These are phyloP conservation scores for Sporothrix phasma DNA, from an alignment of 2,329 filamentous ascomycete genomes.

Conservation along the genomic window DNA sequence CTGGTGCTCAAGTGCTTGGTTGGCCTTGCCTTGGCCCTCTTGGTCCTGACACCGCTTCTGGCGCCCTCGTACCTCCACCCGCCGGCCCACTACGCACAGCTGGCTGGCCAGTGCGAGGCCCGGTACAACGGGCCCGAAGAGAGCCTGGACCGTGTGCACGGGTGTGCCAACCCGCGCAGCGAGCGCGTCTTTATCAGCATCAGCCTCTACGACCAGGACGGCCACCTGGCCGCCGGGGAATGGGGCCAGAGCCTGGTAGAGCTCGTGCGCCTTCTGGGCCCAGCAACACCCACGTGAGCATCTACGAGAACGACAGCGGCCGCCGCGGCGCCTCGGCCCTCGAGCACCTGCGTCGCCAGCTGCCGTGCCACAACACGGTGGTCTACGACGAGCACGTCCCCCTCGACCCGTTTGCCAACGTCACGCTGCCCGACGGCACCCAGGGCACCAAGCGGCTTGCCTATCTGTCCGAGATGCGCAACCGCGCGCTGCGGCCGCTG, in stretches of 20 bases:
- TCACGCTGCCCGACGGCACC: constrained; percentile 52
- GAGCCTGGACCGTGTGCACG: constrained; percentile 8
- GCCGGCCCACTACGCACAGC: constrained; percentile 30
- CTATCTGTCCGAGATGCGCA: constrained; percentile 65
- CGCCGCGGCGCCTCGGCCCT: constrained; percentile 45
- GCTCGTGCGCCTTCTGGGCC: constrained; percentile 53
- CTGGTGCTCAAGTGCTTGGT: neutral
- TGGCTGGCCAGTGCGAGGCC: constrained; percentile 26
- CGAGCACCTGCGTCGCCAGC: constrained; percentile 37
- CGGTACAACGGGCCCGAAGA: constrained; percentile 17
- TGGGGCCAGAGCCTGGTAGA: constrained; percentile 55
- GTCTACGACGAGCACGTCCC: constrained; percentile 51
- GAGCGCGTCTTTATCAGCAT: constrained; percentile 67
- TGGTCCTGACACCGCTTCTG: constrained; percentile 23
- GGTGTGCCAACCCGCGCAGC: constrained; percentile 33
- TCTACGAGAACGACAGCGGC: constrained; percentile 64
- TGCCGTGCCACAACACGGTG: constrained; percentile 40
- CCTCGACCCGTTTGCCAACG: constrained; percentile 44
- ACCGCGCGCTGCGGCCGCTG: constrained; percentile 57
- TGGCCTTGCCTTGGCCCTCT: neutral
- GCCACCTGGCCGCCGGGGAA: constrained; percentile 48
- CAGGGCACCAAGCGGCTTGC: constrained; percentile 59
- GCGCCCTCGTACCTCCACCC: constrained; percentile 35
- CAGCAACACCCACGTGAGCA: constrained; percentile 59
- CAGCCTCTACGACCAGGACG: constrained; percentile 56